Base-by-base conservation (phyloP, 1,284 basidiomycete genomes). In the Microbotryum scabiosae region DNA sequence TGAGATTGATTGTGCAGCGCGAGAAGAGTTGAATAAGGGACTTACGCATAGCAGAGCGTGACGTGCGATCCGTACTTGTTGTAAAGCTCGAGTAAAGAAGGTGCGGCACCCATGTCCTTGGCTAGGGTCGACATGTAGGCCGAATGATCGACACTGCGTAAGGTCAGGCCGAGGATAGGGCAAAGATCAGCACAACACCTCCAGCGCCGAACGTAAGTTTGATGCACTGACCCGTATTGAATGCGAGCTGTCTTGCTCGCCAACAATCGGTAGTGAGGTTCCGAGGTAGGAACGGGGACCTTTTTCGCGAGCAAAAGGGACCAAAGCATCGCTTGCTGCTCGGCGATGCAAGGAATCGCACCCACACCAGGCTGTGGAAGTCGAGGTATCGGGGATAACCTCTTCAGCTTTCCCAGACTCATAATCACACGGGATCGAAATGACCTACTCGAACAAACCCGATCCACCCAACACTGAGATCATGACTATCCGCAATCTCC, bases 241-340 rank as follows among this genome's bases (percentile, higher is more conserved):
- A 85, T 85, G 9, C 84, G 74, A 0, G 81, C 79, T 16, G 76
- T 78, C 36, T 80, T 77, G 44, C 78, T 78, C 18, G 81, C 78
- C 7, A 85, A 76, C 5, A 85, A 75, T 66, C 84, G 81, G 71
- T 85, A 85, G 66, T 81, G 78, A 25, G 82, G 79, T 5, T 76
- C 76, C 26, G 70, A 67, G 1, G 63, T 69, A 0, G 81, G 75
- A 2, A 81, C 73, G 0, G 81, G 80, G 23, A 76, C 71, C 23
- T 75, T 74, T 7, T 82, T 75, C 55, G 77, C 73, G 25, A 83
- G 71, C 8, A 84, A 69, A 3, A 81, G 78, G 50, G 82, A 80
- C 82, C 82, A 85, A 62, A 84, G 80, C 72, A 84, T 81, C 0
- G 79, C 74, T 69, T 84, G 83, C 79, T 84, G 82, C 73, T 85